phyloP scores from a whole-genome alignment of 2,329 filamentous ascomycete species.

The Penicillium crustosum region DNA sequence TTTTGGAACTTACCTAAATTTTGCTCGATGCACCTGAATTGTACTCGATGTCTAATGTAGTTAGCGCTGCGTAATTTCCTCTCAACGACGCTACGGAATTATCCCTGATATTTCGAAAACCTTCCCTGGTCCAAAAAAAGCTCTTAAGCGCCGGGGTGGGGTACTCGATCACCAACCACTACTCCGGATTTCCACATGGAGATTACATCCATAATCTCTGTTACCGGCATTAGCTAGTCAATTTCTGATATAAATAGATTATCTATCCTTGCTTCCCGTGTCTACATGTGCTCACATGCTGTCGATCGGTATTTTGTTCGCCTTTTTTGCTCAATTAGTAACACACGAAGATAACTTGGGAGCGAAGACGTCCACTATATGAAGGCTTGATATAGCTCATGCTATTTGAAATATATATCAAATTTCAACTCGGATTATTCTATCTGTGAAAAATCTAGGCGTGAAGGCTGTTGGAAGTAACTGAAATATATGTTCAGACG shows the following conservation, averaged over 20 bases:
- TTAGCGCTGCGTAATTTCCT: background rate
- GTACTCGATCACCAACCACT: background rate
- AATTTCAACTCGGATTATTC: no score
- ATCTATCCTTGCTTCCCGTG: background rate
- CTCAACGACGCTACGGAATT: background rate
- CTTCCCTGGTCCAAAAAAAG: background rate
- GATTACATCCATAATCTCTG: background rate
- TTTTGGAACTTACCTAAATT: background rate
- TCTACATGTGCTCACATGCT: background rate
- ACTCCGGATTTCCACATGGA: background rate
- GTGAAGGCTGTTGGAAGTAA: background rate
- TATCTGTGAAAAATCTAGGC: background rate
- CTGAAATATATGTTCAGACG: background rate
- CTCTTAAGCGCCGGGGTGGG: constrained; percentile 3
- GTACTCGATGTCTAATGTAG: background rate
- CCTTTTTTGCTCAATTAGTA: background rate
- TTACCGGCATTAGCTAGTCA: background rate
- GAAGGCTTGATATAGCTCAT: background rate
- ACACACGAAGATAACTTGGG: background rate
- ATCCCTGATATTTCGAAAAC: background rate
- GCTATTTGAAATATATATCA: no score
- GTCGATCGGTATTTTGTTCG: background rate
- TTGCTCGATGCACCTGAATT: background rate
- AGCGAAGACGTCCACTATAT: no score
- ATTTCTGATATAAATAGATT: background rate